Conservation (phyloP, 495 filamentous ascomycete genomes). For the Neurospora sp. region DNA sequence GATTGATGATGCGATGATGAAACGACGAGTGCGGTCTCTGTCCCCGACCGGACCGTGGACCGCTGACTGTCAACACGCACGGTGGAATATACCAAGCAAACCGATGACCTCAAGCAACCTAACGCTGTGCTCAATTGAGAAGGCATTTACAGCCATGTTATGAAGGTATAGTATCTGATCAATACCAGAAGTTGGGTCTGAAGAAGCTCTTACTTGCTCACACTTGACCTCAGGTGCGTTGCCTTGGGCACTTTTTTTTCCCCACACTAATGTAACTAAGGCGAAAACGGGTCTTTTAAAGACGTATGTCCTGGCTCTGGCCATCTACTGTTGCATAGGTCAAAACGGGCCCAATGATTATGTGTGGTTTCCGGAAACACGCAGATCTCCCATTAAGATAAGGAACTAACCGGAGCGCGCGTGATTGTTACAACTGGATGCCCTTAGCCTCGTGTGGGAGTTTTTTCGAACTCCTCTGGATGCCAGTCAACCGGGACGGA, state of each 20-base stretch:
- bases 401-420: background rate
- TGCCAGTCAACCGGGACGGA: background rate
- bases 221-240: background rate
- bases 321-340: background rate
- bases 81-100: background rate
- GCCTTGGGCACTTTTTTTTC: background rate
- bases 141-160: background rate
- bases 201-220: background rate
- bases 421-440: background rate
- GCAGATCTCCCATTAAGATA: background rate
- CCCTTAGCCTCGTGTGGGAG: background rate
- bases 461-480: background rate
- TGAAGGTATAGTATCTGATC: background rate
- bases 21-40: background rate
- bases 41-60: background rate
- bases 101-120: background rate
- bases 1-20: background rate
- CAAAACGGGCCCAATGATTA: background rate
- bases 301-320: background rate
- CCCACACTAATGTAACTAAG: background rate
- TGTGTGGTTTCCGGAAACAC: background rate
- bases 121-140: background rate
- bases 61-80: background rate
- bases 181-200: background rate
- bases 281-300: background rate